phyloP scores from a whole-genome alignment of 2,329 filamentous ascomycete genomes.

The Dactylellina parvicollis region DNA sequence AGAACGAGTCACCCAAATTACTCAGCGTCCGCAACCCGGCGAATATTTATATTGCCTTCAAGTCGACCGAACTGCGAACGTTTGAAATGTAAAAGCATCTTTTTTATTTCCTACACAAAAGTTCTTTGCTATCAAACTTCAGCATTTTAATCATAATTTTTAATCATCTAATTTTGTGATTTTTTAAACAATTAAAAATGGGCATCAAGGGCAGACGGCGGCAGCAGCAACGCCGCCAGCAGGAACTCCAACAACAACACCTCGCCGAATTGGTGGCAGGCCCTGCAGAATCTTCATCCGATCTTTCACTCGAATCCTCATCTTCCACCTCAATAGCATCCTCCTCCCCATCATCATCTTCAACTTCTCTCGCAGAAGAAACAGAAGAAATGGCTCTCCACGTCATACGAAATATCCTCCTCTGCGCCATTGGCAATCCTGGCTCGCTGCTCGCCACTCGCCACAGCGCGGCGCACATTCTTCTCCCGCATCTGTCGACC shows the following conservation, averaged over 20 bases:
- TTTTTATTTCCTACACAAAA: neutral
- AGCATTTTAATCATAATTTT: slow-evolving; percentile 22
- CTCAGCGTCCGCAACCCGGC: neutral
- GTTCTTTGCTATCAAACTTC: neutral
- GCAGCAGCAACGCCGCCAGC: slow-evolving; percentile 42
- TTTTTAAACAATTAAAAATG: no score
- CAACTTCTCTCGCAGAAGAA: neutral
- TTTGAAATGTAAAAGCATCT: neutral
- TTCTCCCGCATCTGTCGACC: slow-evolving; percentile 71
- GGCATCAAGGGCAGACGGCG: slow-evolving; percentile 47
- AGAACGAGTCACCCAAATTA: slow-evolving; percentile 24
- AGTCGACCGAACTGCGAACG: neutral
- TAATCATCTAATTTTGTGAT: no score
- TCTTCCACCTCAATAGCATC: slow-evolving; percentile 8
- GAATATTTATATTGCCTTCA: neutral
- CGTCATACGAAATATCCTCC: slow-evolving; percentile 69
- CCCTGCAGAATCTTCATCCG: slow-evolving; percentile 33
- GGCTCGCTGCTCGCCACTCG: slow-evolving; percentile 74
- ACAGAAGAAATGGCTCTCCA: slow-evolving; percentile 7
- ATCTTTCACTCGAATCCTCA: neutral
- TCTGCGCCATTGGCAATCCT: slow-evolving; percentile 90
- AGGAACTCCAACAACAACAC: slow-evolving; percentile 39
- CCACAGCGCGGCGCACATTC: slow-evolving; percentile 86
- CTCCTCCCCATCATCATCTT: slow-evolving; percentile 5
- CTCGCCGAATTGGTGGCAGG: slow-evolving; percentile 4